These are phyloP conservation scores for Trichoderma sp. DNA, from an alignment of 2,329 filamentous ascomycete genomes.

Conservation along the genomic window DNA sequence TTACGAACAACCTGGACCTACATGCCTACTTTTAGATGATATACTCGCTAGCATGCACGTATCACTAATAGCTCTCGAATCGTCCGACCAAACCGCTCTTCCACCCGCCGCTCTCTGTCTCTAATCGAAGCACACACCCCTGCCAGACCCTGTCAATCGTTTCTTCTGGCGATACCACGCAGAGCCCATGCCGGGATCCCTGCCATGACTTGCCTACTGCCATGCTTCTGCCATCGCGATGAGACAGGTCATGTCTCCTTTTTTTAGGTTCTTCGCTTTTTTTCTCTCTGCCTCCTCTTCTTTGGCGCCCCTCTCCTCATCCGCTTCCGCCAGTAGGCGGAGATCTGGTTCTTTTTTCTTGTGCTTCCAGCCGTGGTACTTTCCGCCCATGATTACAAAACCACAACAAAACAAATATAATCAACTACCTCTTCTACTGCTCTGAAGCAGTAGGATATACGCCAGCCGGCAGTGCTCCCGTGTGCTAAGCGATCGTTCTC, in stretches of 20 bases:
- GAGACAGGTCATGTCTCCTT: conserved; percentile 12
- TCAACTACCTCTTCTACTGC: not conserved
- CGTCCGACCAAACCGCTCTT: not conserved
- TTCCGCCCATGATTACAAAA: not conserved
- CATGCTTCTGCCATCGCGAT: conserved; percentile 19
- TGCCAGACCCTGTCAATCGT: conserved; percentile 14
- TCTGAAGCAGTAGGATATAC: not conserved
- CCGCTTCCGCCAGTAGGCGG: not conserved
- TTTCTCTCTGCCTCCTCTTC: not conserved
- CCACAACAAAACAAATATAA: too few species aligned
- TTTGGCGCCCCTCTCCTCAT: not conserved
- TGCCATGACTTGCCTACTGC: conserved; percentile 22
- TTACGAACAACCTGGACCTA: too few species aligned
- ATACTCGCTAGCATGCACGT: not conserved
- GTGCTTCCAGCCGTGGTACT: not conserved
- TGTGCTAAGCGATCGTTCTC: not conserved
- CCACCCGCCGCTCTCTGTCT: not conserved
- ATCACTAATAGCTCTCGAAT: not conserved
- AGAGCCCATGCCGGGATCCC: conserved; percentile 5
- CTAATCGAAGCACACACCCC: not conserved
- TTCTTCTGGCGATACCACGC: conserved; percentile 13
- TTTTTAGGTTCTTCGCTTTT: not conserved
- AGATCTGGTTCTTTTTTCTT: not conserved
- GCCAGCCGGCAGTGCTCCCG: not conserved
- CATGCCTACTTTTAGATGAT: too few species aligned